Percentiles rank a stretch among this genome's conserved stretches.
These are phyloP conservation scores for Globisporangium nagaii DNA, from an alignment of 352 stramenopile species.

Conservation along the genomic window DNA sequence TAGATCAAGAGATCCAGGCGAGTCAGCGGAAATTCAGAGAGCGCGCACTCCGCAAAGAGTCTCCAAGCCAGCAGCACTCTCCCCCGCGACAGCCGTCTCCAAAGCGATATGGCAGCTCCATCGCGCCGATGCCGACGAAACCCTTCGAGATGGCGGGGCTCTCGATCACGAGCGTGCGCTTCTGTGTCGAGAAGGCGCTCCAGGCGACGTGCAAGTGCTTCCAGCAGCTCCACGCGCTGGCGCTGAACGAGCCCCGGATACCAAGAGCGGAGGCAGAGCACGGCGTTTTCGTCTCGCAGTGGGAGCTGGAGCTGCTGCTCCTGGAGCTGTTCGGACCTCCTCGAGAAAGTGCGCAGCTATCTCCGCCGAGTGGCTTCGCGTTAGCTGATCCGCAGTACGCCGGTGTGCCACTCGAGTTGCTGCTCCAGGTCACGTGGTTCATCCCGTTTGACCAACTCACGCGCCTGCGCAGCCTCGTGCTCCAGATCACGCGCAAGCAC, in stretches of 20 bases:
- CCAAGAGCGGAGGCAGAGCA: slow-evolving; percentile 1
- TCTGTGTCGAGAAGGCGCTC: slow-evolving; percentile 51
- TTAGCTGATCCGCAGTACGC: slow-evolving; percentile 14
- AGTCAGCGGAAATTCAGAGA: slow-evolving; percentile 23
- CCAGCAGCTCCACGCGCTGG: slow-evolving; percentile 30
- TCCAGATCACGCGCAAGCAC: slow-evolving; percentile 51
- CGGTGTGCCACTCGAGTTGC: slow-evolving; percentile 13
- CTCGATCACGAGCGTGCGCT: slow-evolving; percentile 41
- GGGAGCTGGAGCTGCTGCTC: slow-evolving; percentile 45
- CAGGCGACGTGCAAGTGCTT: slow-evolving; percentile 33
- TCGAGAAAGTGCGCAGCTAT: background rate
- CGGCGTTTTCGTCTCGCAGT: slow-evolving; percentile 50
- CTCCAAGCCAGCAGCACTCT: background rate
- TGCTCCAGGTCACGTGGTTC: slow-evolving; percentile 57
- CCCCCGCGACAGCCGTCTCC: slow-evolving; percentile 5
- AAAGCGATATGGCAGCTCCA: background rate
- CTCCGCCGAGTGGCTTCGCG: background rate
- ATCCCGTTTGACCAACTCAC: slow-evolving; percentile 50
- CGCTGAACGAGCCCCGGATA: slow-evolving; percentile 11
- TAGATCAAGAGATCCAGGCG: slow-evolving; percentile 44
- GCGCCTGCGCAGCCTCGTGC: slow-evolving; percentile 34
- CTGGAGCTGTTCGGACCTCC: slow-evolving; percentile 22
- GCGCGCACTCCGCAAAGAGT: slow-evolving; percentile 10
- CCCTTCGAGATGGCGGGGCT: slow-evolving; percentile 37
- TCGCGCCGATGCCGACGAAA: background rate